Percentiles rank a stretch among this genome's conserved stretches.
Evolutionary conservation across 768 basidiomycete species (phyloP).

Genomic region (Phlegmacium glaucopus): DNA sequence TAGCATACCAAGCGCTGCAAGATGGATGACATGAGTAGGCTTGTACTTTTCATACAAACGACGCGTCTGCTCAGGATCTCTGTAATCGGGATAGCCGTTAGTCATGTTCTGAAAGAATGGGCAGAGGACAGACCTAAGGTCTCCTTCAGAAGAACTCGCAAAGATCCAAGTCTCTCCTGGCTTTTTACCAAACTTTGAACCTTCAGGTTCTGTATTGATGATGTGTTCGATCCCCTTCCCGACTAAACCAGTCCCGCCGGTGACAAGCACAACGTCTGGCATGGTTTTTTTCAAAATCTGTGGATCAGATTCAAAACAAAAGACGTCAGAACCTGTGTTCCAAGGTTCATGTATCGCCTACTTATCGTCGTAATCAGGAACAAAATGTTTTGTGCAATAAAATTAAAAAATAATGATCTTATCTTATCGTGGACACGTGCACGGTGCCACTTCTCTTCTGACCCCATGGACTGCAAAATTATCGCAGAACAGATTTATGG

Average conservation of each 20-base stretch:
- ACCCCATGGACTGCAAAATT: slow-evolving; percentile 44
- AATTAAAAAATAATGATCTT: too few species aligned
- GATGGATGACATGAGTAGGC: slow-evolving; percentile 95
- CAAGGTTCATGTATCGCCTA: too few species aligned
- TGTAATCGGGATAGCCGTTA: slow-evolving; percentile 23
- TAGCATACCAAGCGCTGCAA: slow-evolving; percentile 83
- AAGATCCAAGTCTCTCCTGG: slow-evolving; percentile 87
- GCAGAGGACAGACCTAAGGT: slow-evolving; percentile 59
- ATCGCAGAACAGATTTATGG: slow-evolving; percentile 60
- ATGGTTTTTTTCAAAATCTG: slow-evolving; percentile 20
- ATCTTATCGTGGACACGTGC: too few species aligned
- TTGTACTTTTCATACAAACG: slow-evolving; percentile 86
- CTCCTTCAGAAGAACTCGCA: slow-evolving; percentile 72
- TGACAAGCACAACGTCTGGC: slow-evolving; percentile 66
- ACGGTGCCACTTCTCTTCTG: not conserved
- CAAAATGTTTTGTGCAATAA: too few species aligned
- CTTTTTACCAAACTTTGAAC: slow-evolving; percentile 74
- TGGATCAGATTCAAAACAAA: too few species aligned
- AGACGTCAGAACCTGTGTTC: too few species aligned
- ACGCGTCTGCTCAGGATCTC: slow-evolving; percentile 66
- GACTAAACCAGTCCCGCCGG: slow-evolving; percentile 84
- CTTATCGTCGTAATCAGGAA: too few species aligned
- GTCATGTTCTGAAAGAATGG: not conserved
- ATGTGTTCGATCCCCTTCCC: slow-evolving; percentile 80
- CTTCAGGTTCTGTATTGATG: slow-evolving; percentile 73